A percentile compares a stretch with the other conserved stretches of the same genome.
These are phyloP conservation scores for Pseudocercospora fijiensis DNA, from an alignment of 2,329 filamentous ascomycete species.

Conservation along the genomic window DNA sequence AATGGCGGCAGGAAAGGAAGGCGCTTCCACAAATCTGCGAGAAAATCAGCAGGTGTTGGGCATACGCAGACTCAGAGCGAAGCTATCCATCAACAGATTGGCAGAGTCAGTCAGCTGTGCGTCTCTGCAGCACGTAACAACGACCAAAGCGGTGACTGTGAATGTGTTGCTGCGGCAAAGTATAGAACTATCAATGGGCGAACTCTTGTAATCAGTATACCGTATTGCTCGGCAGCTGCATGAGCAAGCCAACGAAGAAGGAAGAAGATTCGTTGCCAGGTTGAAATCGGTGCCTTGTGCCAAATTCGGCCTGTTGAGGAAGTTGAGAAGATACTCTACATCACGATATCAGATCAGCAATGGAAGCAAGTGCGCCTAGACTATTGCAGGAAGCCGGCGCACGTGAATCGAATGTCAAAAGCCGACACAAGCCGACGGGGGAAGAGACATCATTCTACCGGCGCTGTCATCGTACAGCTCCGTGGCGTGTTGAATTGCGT, in stretches of 20 bases:
- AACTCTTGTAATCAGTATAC: slow-evolving; percentile 56
- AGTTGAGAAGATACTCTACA: slow-evolving; percentile 74
- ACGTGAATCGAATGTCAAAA: slow-evolving; percentile 11
- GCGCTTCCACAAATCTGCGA: slow-evolving; percentile 47
- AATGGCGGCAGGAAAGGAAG: slow-evolving; percentile 52
- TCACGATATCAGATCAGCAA: too few relatives aligned
- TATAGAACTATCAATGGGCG: slow-evolving; percentile 57
- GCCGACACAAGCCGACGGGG: slow-evolving; percentile 14
- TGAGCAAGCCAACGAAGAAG: slow-evolving; percentile 60
- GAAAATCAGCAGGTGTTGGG: slow-evolving; percentile 18
- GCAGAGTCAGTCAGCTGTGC: too few relatives aligned
- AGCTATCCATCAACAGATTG: too few relatives aligned
- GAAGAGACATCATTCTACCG: slow-evolving; percentile 9
- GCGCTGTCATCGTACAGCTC: slow-evolving; percentile 5
- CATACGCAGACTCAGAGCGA: too few relatives aligned
- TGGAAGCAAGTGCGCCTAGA: slow-evolving; percentile 57
- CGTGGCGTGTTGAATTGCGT: slow-evolving; percentile 11
- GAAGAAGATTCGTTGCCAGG: slow-evolving; percentile 55
- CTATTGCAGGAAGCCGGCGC: neutral
- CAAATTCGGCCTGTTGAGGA: slow-evolving; percentile 57
- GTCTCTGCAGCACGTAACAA: slow-evolving; percentile 28
- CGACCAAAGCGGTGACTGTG: slow-evolving; percentile 46
- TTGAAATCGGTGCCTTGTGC: slow-evolving; percentile 61
- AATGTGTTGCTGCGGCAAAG: slow-evolving; percentile 48
- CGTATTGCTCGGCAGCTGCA: slow-evolving; percentile 63